Evolutionary conservation across 768 basidiomycete genomes (phyloP), one percentile per base, ranked within the genome.

Genomic region (Leccinellum albellum): DNA sequence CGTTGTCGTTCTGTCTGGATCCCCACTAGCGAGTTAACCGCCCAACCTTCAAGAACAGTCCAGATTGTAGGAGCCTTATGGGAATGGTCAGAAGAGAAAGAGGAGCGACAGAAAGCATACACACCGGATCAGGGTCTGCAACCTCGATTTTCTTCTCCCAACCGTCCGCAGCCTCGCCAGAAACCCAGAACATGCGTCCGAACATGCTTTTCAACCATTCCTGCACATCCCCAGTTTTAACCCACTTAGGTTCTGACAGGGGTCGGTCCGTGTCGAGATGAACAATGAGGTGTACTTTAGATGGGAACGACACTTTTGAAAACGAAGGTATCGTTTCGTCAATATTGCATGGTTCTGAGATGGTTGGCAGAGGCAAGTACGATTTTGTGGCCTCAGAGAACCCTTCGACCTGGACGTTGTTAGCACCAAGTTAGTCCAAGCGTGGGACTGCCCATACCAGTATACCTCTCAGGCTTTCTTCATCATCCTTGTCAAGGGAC

Each of bases 111-210:
- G n/a, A 21, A 40, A 56, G 40, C 47, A 51, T 42, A 78, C 91
- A 65, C 71, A 98, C 95, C 42, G 93, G 91, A 75, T 99, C 97
- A 56, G 97, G 96, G 77, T 98, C 95, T 28, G 84, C 82, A 23
- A 98, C 89, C 37, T 84, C 81, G 54, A 98, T 89, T 73, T 95
- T 96, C 74, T 88, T 93, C 73, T 90, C 89, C 97, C 97, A 99
- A 9, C 90, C 89, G 61, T 88, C 88, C n/a, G 86, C 84, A 13
- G 86, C 88, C 53, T 89, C 88, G 6, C 87, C 88, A 26, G 88
- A 82, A 47, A 88, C 86, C 88, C 88, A 91, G 66, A 91, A 90
- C 86, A 89, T 89, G 35, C 89, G 78, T 3, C 90, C 91, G 71
- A 92, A 89, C 80, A 91, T 91, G 64, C 83, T 90, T 71, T 85